Evolutionary conservation across 2,329 filamentous ascomycete species (phyloP).

Genomic region (Cladosporium sphaerospermum): DNA sequence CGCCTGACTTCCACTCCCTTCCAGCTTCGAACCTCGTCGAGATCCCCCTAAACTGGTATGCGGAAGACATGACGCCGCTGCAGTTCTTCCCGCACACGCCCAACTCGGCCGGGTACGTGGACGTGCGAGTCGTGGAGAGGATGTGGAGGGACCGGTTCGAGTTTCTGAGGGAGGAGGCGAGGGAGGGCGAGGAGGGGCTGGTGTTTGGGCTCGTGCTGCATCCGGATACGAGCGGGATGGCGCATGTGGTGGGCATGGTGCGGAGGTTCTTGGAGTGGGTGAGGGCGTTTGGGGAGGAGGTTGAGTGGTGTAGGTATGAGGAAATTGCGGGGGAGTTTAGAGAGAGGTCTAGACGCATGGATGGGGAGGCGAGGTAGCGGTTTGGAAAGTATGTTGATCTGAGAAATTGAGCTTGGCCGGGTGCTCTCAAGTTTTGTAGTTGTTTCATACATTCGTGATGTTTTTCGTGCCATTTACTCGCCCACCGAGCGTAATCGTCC

Average conservation of each 20-base stretch:
- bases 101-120: conserved; percentile 55
- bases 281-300: conserved; percentile 38
- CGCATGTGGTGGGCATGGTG: conserved; percentile 55
- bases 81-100: conserved; percentile 41
- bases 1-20: conserved; percentile 27
- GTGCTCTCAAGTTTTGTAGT: too few relatives aligned
- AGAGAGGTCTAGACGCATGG: background rate
- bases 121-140: conserved; percentile 50
- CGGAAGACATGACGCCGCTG: conserved; percentile 47
- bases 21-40: conserved; percentile 36
- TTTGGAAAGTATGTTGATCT: background rate
- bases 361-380: background rate
- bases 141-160: conserved; percentile 57
- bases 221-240: conserved; percentile 55
- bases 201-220: conserved; percentile 51
- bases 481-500: too few relatives aligned
- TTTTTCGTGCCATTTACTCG: too few relatives aligned
- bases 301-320: conserved; percentile 42
- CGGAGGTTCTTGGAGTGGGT: conserved; percentile 48
- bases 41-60: conserved; percentile 47
- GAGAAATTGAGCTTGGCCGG: background rate
- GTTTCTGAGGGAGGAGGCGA: conserved; percentile 42
- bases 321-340: conserved; percentile 36
- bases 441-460: too few relatives aligned
- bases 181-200: conserved; percentile 30